Conservation (phyloP, 2,329 filamentous ascomycete species). For the Fusarium palustre region DNA sequence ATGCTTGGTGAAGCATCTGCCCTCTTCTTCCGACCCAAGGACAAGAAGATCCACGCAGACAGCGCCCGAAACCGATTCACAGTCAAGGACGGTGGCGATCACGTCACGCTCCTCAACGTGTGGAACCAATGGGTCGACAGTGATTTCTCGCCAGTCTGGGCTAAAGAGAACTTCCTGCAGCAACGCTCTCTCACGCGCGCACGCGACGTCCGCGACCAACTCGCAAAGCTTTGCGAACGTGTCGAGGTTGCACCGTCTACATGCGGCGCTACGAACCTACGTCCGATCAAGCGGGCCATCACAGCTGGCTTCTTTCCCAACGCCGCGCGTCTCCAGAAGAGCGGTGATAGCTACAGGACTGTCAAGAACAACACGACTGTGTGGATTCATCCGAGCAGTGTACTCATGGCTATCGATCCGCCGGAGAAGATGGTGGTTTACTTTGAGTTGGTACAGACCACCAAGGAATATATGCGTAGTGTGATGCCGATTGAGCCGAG, state of each 20-base stretch:
- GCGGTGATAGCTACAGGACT: conserved; percentile 89
- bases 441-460: conserved; percentile 83
- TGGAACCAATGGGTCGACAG: conserved; percentile 96
- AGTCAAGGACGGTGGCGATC: conserved; percentile 89
- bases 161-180: conserved; percentile 92
- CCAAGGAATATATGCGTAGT: conserved; percentile 92
- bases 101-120: conserved; percentile 88
- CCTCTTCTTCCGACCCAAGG: conserved; percentile 93
- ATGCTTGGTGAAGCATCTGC: conserved; percentile 92
- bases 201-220: conserved; percentile 90
- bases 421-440: conserved; percentile 86
- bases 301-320: conserved; percentile 96
- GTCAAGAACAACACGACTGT: conserved; percentile 91
- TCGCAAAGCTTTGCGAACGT: conserved; percentile 90
- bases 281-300: conserved; percentile 85
- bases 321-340: conserved; percentile 83
- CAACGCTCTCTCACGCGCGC: conserved; percentile 89
- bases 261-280: conserved; percentile 75
- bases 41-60: conserved; percentile 97
- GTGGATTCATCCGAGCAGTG: conserved; percentile 89
- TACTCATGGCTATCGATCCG: conserved; percentile 82
- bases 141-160: conserved; percentile 89
- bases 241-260: conserved; percentile 83
- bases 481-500: conserved; percentile 85
- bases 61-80: conserved; percentile 90